Evolutionary conservation across 2,329 filamentous ascomycete species (phyloP), one percentile per base, ranked within the genome.

Genomic region (Colletotrichum musae): DNA sequence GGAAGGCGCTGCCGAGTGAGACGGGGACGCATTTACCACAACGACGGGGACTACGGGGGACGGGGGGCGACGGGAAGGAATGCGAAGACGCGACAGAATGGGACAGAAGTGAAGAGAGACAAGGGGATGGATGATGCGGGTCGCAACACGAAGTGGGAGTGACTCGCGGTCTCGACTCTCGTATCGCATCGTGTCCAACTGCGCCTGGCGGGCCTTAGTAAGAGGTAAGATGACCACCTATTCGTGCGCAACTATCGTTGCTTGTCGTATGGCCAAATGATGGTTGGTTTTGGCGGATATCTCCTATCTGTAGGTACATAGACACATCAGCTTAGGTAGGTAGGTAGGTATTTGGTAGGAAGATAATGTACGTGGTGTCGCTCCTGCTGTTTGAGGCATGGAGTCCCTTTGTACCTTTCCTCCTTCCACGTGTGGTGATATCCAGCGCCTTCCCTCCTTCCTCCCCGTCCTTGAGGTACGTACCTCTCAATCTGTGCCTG

Each of bases 1-100:
- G 66, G 54, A 7, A 52, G 36, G 39, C n/a, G 65, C 53, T 65
- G 60, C 54, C 62, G 62, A 56, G 56, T 47, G 24, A 62, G 50
- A 45, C 36, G 24, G 50, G 21, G 47, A 32, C 28, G 18, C 18
- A 18, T 18, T 18, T 18, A 18, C 18, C 18, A 18, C 18, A 18
- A 18, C 18, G 18, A 52, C 58, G 48, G 41, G n/a, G 50, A 45
- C n/a, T 21, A 41, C 24, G 28, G 61, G 52, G 18, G 18, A 18
- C 18, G 18, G 18, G 18, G 18, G 18, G 18, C 18, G 18, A 18
- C 18, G 18, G 18, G 18, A 26, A 39, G 15, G 58, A 26, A n/a
- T 47, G 13, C 47, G 7, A 26, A 52, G 48, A 52, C 45, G 24
- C 18, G 47, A 32, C 28, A 32, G 10, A 7, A 9, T 32, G 18